Percentiles rank a stretch among this genome's conserved stretches.
phyloP scores from a whole-genome alignment of 169 alveolate genomes.

The Neospora caninum region DNA sequence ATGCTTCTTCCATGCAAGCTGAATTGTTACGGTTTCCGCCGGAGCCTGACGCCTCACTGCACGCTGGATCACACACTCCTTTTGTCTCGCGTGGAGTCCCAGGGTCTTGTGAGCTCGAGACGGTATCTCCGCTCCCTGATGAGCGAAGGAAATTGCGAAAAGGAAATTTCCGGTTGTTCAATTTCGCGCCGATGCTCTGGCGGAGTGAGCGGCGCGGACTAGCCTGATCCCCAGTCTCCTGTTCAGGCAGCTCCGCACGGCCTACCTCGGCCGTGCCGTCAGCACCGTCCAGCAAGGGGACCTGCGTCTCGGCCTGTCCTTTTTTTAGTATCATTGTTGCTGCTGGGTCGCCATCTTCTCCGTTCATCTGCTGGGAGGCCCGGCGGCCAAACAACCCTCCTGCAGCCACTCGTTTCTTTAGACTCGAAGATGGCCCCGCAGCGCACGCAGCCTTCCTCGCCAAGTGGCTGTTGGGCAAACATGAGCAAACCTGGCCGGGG shows the following conservation, averaged over 20 bases:
- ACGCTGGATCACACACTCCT: not conserved
- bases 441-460: constrained; percentile 18
- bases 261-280: not conserved
- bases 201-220: not conserved
- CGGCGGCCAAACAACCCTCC: not conserved
- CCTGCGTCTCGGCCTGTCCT: not conserved
- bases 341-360: not conserved
- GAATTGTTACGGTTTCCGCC: not conserved
- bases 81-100: not conserved
- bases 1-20: not conserved
- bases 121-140: not conserved
- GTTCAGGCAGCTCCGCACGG: not conserved
- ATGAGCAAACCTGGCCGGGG: constrained; percentile 18
- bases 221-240: not conserved
- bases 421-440: not conserved
- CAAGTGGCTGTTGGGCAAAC: not conserved
- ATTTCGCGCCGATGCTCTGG: not conserved
- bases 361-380: not conserved
- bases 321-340: not conserved
- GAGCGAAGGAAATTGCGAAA: not conserved
- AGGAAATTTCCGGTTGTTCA: not conserved
- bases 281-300: not conserved
- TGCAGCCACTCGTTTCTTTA: not conserved
- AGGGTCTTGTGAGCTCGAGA: not conserved
- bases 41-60: not conserved